Evolutionary conservation across 2,329 filamentous ascomycete species (phyloP).

Genomic region (Colletotrichum chrysophilum): DNA sequence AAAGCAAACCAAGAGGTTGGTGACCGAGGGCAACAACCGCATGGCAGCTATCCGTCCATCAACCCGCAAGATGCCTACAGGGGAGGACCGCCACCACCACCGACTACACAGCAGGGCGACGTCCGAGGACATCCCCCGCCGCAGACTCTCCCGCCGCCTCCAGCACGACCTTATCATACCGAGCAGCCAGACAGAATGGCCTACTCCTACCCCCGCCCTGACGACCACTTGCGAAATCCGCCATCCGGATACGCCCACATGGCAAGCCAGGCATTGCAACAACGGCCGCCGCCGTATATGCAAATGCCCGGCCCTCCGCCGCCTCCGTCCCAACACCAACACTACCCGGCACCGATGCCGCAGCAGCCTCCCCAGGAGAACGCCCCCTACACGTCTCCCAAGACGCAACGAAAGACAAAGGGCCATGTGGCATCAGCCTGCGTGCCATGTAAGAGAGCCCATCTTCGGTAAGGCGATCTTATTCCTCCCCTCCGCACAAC

Average conservation of each 20-base stretch:
- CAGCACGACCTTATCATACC: conserved; percentile 40
- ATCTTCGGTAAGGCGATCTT: conserved; percentile 65
- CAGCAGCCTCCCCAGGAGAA: conserved; percentile 43
- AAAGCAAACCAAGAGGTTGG: conserved; percentile 63
- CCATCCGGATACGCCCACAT: conserved; percentile 14
- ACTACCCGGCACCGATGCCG: conserved; percentile 33
- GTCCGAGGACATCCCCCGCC: conserved; percentile 29
- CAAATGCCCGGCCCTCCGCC: conserved; percentile 34
- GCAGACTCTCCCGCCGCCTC: conserved; percentile 32
- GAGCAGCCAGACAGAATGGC: conserved; percentile 44
- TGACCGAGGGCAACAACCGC: conserved; percentile 55
- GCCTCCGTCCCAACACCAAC: conserved; percentile 30
- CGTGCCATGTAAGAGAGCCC: conserved; percentile 84
- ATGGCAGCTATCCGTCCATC: conserved; percentile 47
- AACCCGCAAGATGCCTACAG: conserved; percentile 57
- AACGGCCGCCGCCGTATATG: conserved; percentile 21
- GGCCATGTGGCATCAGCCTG: conserved; percentile 86
- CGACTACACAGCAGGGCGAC: conserved; percentile 39
- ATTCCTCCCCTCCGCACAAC: neutral
- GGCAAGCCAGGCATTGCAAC: conserved; percentile 20
- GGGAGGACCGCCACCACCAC: conserved; percentile 32
- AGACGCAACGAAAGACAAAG: conserved; percentile 72
- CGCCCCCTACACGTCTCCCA: conserved; percentile 58
- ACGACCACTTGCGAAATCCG: conserved; percentile 40
- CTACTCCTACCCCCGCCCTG: conserved; percentile 44